Percentiles rank a stretch among this genome's conserved stretches.
Conservation (phyloP, 495 filamentous ascomycete species). For the Daldinia grandis region DNA sequence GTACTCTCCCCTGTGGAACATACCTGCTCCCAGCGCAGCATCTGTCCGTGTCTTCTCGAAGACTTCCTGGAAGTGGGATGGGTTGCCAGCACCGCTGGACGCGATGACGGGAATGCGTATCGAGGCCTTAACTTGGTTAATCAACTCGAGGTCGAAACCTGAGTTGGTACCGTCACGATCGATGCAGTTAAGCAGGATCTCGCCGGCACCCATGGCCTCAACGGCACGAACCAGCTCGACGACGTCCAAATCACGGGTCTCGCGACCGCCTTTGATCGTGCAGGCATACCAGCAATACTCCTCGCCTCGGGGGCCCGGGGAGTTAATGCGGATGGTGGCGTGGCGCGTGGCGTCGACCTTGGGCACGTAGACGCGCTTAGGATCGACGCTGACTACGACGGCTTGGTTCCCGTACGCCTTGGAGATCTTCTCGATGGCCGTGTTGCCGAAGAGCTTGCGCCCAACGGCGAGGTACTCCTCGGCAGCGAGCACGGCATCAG, state of each 20-base stretch:
- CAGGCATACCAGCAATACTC: conserved; percentile 95
- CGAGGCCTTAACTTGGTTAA: conserved; percentile 82
- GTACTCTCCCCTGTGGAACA: conserved; percentile 96
- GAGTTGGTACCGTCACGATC: conserved; percentile 96
- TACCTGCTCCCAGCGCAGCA: conserved; percentile 93
- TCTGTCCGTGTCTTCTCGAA: conserved; percentile 86
- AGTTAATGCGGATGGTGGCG: conserved; percentile 75
- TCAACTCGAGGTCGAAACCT: conserved; percentile 94
- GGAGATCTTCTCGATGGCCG: conserved; percentile 94
- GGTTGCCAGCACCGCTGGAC: conserved; percentile 90
- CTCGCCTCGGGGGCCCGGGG: conserved; percentile 78
- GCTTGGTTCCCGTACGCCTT: conserved; percentile 95
- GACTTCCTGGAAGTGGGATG: conserved; percentile 89
- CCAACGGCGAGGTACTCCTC: conserved; percentile 82
- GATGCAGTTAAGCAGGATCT: conserved; percentile 95
- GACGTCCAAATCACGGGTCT: conserved; percentile 90
- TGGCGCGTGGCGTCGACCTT: conserved; percentile 76
- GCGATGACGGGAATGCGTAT: conserved; percentile 94
- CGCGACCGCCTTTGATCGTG: conserved; percentile 93
- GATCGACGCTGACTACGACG: conserved; percentile 95
- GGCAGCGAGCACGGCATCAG: conserved; percentile 90
- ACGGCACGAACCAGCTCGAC: conserved; percentile 86
- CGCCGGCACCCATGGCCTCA: conserved; percentile 94
- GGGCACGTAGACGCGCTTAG: conserved; percentile 86
- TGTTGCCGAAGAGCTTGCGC: conserved; percentile 74